Conservation (phyloP, 352 stramenopile species). For the Phytophthora lateralis region DNA sequence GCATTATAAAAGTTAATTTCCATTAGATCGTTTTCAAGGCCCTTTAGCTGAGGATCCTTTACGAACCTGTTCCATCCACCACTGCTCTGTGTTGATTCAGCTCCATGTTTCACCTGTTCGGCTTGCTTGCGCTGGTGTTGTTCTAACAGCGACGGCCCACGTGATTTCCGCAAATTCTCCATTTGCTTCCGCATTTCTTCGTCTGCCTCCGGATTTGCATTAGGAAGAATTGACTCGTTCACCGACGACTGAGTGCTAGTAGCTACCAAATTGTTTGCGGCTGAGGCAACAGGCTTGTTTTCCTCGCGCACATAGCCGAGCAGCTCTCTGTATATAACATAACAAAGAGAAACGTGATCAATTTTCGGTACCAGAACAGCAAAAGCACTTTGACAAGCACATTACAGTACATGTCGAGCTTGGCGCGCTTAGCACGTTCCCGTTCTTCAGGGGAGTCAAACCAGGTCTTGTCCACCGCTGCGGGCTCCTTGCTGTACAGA, state of each 20-base stretch:
- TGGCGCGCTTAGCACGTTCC: constrained; percentile 76
- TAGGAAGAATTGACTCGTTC: constrained; percentile 73
- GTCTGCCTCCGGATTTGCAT: constrained; percentile 68
- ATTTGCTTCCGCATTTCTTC: constrained; percentile 75
- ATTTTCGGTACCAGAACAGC: constrained; percentile 1
- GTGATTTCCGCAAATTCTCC: constrained; percentile 56
- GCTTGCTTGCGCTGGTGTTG: constrained; percentile 77
- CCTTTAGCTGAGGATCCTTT: not conserved
- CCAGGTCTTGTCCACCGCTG: constrained; percentile 78
- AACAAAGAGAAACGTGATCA: constrained; percentile 14
- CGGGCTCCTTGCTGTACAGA: constrained; percentile 68
- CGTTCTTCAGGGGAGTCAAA: constrained; percentile 84
- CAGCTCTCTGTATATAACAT: constrained; percentile 55
- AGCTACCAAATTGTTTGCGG: constrained; percentile 19
- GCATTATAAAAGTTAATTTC: not conserved
- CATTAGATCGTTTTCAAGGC: constrained; percentile 1
- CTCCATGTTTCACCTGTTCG: constrained; percentile 41
- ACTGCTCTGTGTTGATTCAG: constrained; percentile 15
- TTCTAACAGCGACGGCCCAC: constrained; percentile 77
- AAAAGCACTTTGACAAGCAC: not conserved
- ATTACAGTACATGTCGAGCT: constrained; percentile 74
- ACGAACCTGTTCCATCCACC: constrained; percentile 70
- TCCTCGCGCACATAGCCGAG: constrained; percentile 82
- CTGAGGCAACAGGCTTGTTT: constrained; percentile 48
- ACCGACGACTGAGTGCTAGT: constrained; percentile 28